Conservation (phyloP, 140 eudicot genomes). For the Bidens hawaiensis region DNA sequence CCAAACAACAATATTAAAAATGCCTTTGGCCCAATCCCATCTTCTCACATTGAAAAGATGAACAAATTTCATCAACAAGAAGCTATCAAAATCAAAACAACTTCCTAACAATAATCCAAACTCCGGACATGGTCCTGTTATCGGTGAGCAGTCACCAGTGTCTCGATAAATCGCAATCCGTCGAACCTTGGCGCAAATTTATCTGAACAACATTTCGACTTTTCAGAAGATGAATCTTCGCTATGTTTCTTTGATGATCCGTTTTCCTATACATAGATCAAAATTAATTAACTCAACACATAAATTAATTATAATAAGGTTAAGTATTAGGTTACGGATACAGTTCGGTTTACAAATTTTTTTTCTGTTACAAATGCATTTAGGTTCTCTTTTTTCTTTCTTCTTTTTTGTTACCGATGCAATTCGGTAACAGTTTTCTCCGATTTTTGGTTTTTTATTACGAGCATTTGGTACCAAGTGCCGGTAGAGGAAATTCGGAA, state of each 20-base stretch:
- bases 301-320: too few species aligned
- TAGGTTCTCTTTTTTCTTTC: too few species aligned
- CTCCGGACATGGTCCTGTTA: slow-evolving; percentile 11
- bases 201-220: slow-evolving; percentile 29
- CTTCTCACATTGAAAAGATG: too few species aligned
- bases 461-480: too few species aligned
- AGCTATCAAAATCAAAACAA: background rate
- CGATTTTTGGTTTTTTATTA: too few species aligned
- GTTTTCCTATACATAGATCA: slow-evolving; percentile 19
- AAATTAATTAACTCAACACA: background rate
- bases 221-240: slow-evolving; percentile 18
- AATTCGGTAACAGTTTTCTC: too few species aligned
- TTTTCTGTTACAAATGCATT: too few species aligned
- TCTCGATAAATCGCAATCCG: slow-evolving; percentile 79
- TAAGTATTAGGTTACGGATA: too few species aligned
- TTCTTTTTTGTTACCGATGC: too few species aligned
- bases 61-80: too few species aligned
- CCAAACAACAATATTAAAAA: background rate
- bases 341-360: too few species aligned
- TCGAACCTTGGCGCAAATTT: slow-evolving; percentile 79
- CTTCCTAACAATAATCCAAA: background rate
- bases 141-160: slow-evolving; percentile 82
- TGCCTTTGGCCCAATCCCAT: slow-evolving; percentile 24
- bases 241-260: slow-evolving; percentile 1
- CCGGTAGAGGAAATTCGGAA: too few species aligned